phyloP scores from a whole-genome alignment of 495 filamentous ascomycete species.

The Aspergillus asperescens region DNA sequence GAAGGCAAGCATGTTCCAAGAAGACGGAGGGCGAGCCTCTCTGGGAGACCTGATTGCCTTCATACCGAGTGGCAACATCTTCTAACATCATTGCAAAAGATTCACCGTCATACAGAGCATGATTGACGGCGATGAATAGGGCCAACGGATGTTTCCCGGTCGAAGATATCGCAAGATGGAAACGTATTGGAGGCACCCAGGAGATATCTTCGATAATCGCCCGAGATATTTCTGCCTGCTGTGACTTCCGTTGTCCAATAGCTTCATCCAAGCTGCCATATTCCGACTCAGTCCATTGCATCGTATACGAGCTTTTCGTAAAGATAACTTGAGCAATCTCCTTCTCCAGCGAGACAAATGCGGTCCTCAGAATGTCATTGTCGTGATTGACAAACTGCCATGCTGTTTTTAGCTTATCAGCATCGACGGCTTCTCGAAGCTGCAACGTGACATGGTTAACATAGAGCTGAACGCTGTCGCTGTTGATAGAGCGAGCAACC shows the following conservation, averaged over 20 bases:
- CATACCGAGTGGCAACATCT: constrained; percentile 43
- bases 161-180: constrained; percentile 17
- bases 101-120: constrained; percentile 83
- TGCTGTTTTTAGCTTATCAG: constrained; percentile 47
- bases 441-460: constrained; percentile 71
- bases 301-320: constrained; percentile 9
- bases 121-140: constrained; percentile 38
- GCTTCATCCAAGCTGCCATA: constrained; percentile 16
- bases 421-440: constrained; percentile 46
- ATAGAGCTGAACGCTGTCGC: constrained; percentile 56
- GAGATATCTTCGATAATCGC: constrained; percentile 26
- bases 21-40: constrained; percentile 29
- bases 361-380: constrained; percentile 63
- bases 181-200: constrained; percentile 22
- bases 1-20: constrained; percentile 39
- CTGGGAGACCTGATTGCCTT: constrained; percentile 5
- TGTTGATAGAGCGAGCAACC: constrained; percentile 65
- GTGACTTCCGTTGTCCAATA: neutral
- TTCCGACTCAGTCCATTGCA: constrained; percentile 21
- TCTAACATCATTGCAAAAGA: constrained; percentile 64
- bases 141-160: constrained; percentile 12
- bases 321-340: constrained; percentile 65
- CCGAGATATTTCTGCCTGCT: constrained; percentile 14
- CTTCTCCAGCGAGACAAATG: constrained; percentile 50
- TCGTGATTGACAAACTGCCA: constrained; percentile 48